A percentile compares a stretch with the other conserved stretches of the same genome.
phyloP scores from a whole-genome alignment of 768 basidiomycete genomes.

The Mycena filopes region DNA sequence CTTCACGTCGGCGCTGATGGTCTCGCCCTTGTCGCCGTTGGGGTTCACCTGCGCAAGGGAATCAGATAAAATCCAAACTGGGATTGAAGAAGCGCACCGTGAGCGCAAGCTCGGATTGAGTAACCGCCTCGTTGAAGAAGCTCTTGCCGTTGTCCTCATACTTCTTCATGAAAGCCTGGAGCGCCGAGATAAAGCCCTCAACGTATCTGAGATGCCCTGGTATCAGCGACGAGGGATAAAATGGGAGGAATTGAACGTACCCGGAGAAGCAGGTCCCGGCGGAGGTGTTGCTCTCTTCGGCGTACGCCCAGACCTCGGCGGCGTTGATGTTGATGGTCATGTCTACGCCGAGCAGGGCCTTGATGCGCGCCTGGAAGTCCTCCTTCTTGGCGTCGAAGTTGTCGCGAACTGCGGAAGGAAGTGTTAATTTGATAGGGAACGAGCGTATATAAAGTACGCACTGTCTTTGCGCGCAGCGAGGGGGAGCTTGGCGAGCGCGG shows the following conservation, averaged over 20 bases:
- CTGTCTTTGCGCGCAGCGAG: constrained; percentile 11
- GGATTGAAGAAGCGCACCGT: constrained; percentile 34
- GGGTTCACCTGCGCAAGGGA: constrained; percentile 8
- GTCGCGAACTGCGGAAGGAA: constrained; percentile 52
- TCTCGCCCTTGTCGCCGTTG: constrained; percentile 39
- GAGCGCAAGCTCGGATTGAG: constrained; percentile 45
- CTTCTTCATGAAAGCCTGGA: constrained; percentile 42
- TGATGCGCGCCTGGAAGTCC: constrained; percentile 45
- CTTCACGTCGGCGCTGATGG: constrained; percentile 47
- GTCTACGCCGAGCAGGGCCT: constrained; percentile 41
- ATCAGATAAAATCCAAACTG: neutral
- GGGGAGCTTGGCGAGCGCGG: neutral
- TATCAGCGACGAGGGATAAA: neutral
- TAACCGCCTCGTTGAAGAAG: constrained; percentile 52
- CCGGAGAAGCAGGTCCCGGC: constrained; percentile 40
- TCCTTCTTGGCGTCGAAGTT: constrained; percentile 49
- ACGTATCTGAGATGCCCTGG: constrained; percentile 42
- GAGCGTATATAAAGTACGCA: neutral
- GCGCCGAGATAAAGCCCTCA: constrained; percentile 47
- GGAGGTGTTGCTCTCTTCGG: constrained; percentile 34
- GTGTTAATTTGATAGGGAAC: neutral
- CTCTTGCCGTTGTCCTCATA: constrained; percentile 49
- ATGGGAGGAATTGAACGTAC: constrained; percentile 28
- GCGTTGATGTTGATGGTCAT: constrained; percentile 49
- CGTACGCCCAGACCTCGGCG: constrained; percentile 51